Base-by-base conservation (phyloP, 2,329 filamentous ascomycete species). In the Ophiosphaerella korrae region DNA sequence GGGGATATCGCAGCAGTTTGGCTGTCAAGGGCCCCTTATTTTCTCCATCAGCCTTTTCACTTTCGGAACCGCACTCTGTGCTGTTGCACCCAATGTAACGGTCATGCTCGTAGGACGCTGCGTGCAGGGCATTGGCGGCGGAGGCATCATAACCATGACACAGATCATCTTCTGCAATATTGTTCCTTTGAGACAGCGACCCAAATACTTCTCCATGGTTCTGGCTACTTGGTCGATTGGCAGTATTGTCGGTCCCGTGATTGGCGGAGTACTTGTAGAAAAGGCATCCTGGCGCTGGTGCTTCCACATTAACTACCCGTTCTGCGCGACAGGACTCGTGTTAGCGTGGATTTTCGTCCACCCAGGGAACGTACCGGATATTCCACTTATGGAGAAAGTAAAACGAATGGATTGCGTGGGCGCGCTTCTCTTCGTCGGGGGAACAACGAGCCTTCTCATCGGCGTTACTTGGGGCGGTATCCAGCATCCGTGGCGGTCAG, bases 261-360 rank as follows among this genome's bases (percentile, higher is more conserved):
- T 67, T 29, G 67, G 84, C 3, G 83, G 82, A 5, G 77, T 74
- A 1, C 80, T 85, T 44, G 77, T 80, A 0, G 74, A 83, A 52
- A 70, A 78, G 36, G 74, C 75, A 0, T 73, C 73, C 0, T 85
- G 84, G 85, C 73, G 81, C 9, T 88, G 84, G 84, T 82, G 87
- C 36, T 86, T 87, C 63, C 11, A 35, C 13, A 35, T 35, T 60
- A 87, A 87, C 57, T 74, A 85, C 5, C 83, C 84, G 2, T 79
- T 86, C 60, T 77, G 78, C 23, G 51, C 42, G 9, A 52, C 67
- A 7, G 64, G 66, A 2, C 60, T 68, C 37, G 7, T 66, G 7
- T 53, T 66, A 14, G 66, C 66, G 3, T 32, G 54, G 8, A 48
- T 63, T 18, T 66, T 66, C 29, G 55, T 68, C 3, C 53, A 55